Evolutionary conservation across 2,329 filamentous ascomycete genomes (phyloP).

Genomic region (Shiraia bambusicola): DNA sequence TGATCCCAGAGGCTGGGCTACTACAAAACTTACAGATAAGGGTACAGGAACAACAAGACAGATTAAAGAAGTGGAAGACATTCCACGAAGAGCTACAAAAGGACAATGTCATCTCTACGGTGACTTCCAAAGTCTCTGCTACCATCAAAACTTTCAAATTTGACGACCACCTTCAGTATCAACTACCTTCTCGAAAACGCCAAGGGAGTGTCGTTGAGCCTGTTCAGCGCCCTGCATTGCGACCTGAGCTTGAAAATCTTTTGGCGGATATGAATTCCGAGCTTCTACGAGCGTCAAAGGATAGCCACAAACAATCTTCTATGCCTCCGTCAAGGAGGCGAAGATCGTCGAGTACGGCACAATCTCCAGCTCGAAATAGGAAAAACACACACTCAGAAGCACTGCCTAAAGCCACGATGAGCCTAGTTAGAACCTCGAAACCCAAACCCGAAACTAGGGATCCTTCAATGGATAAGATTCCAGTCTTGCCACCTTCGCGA

Average conservation of each 20-base stretch:
- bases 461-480: constrained; percentile 19
- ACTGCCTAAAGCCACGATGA: constrained; percentile 14
- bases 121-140: constrained; percentile 5
- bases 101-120: constrained; percentile 6
- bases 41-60: constrained; percentile 65
- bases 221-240: constrained; percentile 12
- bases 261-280: constrained; percentile 35
- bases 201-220: constrained; percentile 4
- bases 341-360: constrained; percentile 21
- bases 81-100: constrained; percentile 54
- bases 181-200: constrained; percentile 21
- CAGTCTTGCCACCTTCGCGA: constrained; percentile 10
- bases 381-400: constrained; percentile 18
- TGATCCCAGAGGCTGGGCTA: constrained; percentile 55
- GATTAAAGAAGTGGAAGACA: constrained; percentile 72
- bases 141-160: constrained; percentile 30
- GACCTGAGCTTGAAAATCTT: constrained; percentile 26
- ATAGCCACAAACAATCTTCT: constrained; percentile 17
- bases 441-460: constrained; percentile 16
- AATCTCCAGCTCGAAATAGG: constrained; percentile 22
- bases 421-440: constrained; percentile 13
- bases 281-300: constrained; percentile 22
- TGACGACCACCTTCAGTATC: constrained; percentile 36
- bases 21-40: constrained; percentile 71
- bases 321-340: constrained; percentile 16